phyloP scores from a whole-genome alignment of 768 basidiomycete species.

The Rubroboletus pulcherrimus region DNA sequence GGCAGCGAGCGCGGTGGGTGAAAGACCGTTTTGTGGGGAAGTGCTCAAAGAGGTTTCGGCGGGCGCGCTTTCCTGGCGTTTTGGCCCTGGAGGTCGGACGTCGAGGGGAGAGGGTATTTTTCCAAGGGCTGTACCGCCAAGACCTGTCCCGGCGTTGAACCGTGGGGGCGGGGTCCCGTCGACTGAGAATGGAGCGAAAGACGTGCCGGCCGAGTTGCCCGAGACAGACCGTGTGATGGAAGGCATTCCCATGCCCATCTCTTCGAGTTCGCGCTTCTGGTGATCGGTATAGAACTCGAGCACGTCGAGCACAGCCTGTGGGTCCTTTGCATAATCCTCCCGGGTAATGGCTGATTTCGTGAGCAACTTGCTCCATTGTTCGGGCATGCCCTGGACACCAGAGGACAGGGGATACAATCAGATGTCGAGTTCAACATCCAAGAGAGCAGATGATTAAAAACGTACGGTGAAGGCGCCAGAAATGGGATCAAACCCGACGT shows the following conservation, averaged over 20 bases:
- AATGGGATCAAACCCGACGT: slow-evolving; percentile 94
- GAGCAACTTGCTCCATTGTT: slow-evolving; percentile 96
- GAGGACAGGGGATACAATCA: neutral
- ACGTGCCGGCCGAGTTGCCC: slow-evolving; percentile 15
- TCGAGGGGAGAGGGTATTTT: slow-evolving; percentile 41
- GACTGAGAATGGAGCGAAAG: slow-evolving; percentile 36
- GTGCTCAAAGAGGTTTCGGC: slow-evolving; percentile 28
- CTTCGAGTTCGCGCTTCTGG: slow-evolving; percentile 90
- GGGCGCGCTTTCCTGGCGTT: slow-evolving; percentile 47
- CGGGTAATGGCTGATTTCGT: slow-evolving; percentile 97
- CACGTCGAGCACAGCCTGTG: slow-evolving; percentile 95
- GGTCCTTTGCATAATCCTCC: slow-evolving; percentile 95
- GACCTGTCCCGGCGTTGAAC: slow-evolving; percentile 89
- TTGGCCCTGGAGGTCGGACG: slow-evolving; percentile 33
- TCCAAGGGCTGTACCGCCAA: slow-evolving; percentile 61
- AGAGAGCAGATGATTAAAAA: slow-evolving; percentile 10
- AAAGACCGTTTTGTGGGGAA: slow-evolving; percentile 35
- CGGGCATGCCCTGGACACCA: slow-evolving; percentile 76
- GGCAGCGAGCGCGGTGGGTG: slow-evolving; percentile 44
- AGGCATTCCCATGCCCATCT: slow-evolving; percentile 39
- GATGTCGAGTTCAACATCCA: neutral
- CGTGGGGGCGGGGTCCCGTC: slow-evolving; percentile 57
- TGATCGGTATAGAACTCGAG: slow-evolving; percentile 98
- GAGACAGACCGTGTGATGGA: slow-evolving; percentile 23
- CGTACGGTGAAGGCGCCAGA: slow-evolving; percentile 91